These are phyloP conservation scores for Metschnikowia baotianmanensis DNA, from an alignment of 805 yeast species.

Conservation along the genomic window DNA sequence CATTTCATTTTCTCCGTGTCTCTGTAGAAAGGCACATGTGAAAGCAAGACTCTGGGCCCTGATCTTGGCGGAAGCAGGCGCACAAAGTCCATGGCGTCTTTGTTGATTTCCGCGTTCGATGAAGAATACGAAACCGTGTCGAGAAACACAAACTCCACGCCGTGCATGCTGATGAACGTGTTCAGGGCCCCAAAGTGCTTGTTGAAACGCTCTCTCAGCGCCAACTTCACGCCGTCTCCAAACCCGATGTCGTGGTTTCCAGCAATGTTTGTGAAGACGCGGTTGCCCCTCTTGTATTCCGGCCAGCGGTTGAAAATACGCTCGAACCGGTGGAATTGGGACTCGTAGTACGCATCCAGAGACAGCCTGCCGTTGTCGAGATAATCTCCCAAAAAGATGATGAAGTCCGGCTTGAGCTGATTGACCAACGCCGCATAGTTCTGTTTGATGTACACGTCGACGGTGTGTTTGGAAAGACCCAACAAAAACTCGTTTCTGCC, in stretches of 20 bases:
- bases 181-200: slow-evolving; percentile 35
- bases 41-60: slow-evolving; percentile 22
- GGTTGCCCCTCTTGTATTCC: slow-evolving; percentile 22
- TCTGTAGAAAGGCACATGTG: slow-evolving; percentile 26
- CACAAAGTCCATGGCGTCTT: slow-evolving; percentile 17
- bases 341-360: slow-evolving; percentile 28
- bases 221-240: slow-evolving; percentile 24
- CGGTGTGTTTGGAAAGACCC: slow-evolving; percentile 39
- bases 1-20: slow-evolving; percentile 19
- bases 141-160: slow-evolving; percentile 30
- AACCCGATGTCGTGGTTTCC: slow-evolving; percentile 31
- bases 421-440: slow-evolving; percentile 35
- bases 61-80: slow-evolving; percentile 5
- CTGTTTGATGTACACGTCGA: slow-evolving; percentile 36
- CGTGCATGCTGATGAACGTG: slow-evolving; percentile 22
- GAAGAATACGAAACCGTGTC: slow-evolving; percentile 24
- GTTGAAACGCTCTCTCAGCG: slow-evolving; percentile 29
- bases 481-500: slow-evolving; percentile 33
- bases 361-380: slow-evolving; percentile 42
- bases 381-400: slow-evolving; percentile 42
- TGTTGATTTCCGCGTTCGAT: slow-evolving; percentile 10
- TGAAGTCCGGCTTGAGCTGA: slow-evolving; percentile 34
- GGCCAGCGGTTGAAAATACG: slow-evolving; percentile 27
- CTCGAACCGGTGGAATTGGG: slow-evolving; percentile 32
- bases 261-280: slow-evolving; percentile 31